These are phyloP conservation scores for Mucor lusitanicus DNA, from an alignment of 371 early-diverging fungal genomes.

Conservation along the genomic window DNA sequence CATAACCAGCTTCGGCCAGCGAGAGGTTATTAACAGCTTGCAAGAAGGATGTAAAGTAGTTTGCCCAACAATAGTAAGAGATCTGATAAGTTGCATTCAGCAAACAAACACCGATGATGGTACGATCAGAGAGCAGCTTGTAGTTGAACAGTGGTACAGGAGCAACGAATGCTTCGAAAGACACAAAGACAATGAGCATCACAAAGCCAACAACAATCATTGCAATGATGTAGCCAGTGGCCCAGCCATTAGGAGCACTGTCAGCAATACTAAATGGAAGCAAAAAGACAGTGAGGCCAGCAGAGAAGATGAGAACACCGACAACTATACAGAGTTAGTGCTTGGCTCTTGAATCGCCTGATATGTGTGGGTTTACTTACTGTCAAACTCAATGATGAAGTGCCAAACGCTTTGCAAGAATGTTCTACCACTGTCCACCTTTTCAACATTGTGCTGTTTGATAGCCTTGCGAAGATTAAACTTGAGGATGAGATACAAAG, in stretches of 20 bases:
- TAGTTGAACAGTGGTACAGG: slow-evolving; percentile 13
- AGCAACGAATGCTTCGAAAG: slow-evolving; percentile 11
- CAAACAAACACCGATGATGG: slow-evolving; percentile 11
- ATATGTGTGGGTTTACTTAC: slow-evolving; percentile 5
- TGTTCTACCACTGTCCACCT: slow-evolving; percentile 5
- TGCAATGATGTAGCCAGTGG: slow-evolving; percentile 15
- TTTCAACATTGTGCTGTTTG: slow-evolving; percentile 9
- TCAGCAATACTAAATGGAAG: slow-evolving; percentile 17
- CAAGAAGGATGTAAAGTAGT: slow-evolving; percentile 20
- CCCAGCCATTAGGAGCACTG: slow-evolving; percentile 7
- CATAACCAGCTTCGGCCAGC: slow-evolving; percentile 12
- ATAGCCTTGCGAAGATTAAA: slow-evolving; percentile 17
- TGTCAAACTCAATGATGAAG: slow-evolving; percentile 11
- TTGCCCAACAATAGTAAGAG: slow-evolving; percentile 18
- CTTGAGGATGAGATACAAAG: slow-evolving; percentile 14
- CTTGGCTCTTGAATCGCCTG: neutral
- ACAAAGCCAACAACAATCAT: slow-evolving; percentile 16
- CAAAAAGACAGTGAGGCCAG: slow-evolving; percentile 19
- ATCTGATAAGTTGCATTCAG: slow-evolving; percentile 12
- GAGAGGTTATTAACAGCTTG: slow-evolving; percentile 16
- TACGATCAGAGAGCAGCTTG: slow-evolving; percentile 16
- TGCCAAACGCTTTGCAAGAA: slow-evolving; percentile 1
- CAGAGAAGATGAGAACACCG: slow-evolving; percentile 13
- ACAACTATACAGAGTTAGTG: neutral
- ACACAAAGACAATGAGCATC: slow-evolving; percentile 8